These are phyloP conservation scores for Daldinia vernicosa DNA, from an alignment of 495 filamentous ascomycete genomes.

Conservation along the genomic window DNA sequence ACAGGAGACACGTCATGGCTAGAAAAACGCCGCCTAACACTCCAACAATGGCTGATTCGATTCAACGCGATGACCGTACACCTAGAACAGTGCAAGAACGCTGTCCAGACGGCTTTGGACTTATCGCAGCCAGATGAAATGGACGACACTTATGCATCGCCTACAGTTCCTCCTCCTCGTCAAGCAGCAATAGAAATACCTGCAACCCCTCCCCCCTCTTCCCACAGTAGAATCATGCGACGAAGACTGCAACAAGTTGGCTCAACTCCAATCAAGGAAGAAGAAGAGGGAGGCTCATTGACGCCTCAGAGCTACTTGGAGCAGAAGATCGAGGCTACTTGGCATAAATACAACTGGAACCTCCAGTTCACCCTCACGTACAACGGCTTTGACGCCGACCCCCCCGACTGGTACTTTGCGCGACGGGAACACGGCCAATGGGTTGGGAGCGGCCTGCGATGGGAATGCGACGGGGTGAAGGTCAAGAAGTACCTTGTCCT, in stretches of 20 bases:
- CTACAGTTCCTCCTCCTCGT: background rate
- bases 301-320: background rate
- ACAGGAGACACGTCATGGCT: slow-evolving; percentile 8
- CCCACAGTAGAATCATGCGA: background rate
- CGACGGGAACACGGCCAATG: background rate
- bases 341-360: background rate
- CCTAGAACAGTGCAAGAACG: background rate
- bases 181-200: background rate
- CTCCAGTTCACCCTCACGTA: background rate
- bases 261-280: background rate
- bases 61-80: background rate
- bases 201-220: background rate
- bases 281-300: background rate
- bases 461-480: background rate
- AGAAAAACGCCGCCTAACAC: background rate
- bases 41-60: background rate
- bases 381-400: background rate
- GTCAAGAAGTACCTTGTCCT: background rate
- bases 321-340: background rate
- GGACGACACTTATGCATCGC: background rate
- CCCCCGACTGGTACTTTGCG: background rate
- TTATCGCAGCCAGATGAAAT: background rate
- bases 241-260: background rate
- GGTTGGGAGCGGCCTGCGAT: background rate
- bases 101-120: background rate